Evolutionary conservation across 2,329 filamentous ascomycete species (phyloP), one percentile per base, ranked within the genome.

Genomic region (Grosmannia huntii): DNA sequence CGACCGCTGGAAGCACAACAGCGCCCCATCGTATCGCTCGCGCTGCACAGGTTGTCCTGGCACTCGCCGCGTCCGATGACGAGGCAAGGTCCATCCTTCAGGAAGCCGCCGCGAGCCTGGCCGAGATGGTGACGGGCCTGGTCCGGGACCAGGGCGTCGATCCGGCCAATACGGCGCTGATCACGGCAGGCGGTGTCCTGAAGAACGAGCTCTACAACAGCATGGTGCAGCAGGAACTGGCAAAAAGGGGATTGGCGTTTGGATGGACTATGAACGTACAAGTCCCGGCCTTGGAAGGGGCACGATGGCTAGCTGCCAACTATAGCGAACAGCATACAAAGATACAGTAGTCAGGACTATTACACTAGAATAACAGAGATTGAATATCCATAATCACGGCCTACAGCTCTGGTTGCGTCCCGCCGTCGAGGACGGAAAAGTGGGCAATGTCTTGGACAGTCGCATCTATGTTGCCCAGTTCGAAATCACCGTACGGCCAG

Each of bases 141-240:
- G 38, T 59, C 16, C 3, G 4, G 2, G 19, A 52, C 19, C 36
- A 57, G 38, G 23, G 27, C 7, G n/a, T 57, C 3, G 38, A 57
- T 3, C 48, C 63, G 7, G 48, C 54, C 5, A 51, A 44, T 5
- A 46, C 56, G 4, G 57, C 60, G 2, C 46, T 61, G 4, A 36
- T 61, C 1, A 53, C 57, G 36, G 57, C 57, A 2, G 60, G 60
- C 12, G 60, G 60, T 9, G 25, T 60, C 1, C 25, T 57, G 12
- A 31, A 28, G 19, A 50, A 57, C 12, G 1, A 5, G 9, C 5
- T 41, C 1, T 60, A 60, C 55, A 51, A 53, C 5, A 10, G 33
- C 11, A 51, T 57, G 33, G 55, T 60, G 19, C 51, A 27, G 23
- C 16, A 57, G n/a, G 36, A 57, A 23, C 19, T 60, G 14, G 3